These are phyloP conservation scores for Schwanniomyces vanrijiae DNA, from an alignment of 805 yeast species.

Conservation along the genomic window DNA sequence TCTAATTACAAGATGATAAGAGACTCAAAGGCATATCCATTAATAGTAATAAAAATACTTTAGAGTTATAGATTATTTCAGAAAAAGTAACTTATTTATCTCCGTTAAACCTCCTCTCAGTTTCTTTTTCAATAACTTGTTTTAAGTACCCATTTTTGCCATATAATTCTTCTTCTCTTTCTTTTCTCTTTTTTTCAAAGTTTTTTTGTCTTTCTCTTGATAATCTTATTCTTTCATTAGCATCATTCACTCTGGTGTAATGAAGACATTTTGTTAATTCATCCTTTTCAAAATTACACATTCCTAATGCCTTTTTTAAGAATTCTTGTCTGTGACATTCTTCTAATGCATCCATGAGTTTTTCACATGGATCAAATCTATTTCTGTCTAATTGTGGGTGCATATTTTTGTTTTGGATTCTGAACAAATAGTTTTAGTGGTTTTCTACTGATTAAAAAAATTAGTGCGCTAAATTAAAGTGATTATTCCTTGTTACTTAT, in stretches of 20 bases:
- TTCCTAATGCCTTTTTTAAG: slow-evolving; percentile 70
- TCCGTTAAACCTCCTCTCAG: slow-evolving; percentile 8
- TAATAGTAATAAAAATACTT: background rate
- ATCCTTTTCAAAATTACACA: slow-evolving; percentile 81
- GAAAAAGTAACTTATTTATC: background rate
- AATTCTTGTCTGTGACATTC: slow-evolving; percentile 79
- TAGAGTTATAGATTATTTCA: background rate
- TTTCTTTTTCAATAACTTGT: slow-evolving; percentile 53
- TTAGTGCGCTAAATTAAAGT: background rate
- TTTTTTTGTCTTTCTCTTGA: slow-evolving; percentile 57
- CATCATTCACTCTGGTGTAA: slow-evolving; percentile 65
- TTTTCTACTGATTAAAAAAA: background rate
- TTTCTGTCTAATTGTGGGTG: slow-evolving; percentile 47
- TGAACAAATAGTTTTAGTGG: background rate
- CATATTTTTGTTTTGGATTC: slow-evolving; percentile 20
- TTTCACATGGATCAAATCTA: slow-evolving; percentile 61
- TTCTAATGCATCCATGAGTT: slow-evolving; percentile 82
- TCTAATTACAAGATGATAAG: background rate
- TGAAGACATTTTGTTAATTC: slow-evolving; percentile 79
- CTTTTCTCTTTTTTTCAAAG: slow-evolving; percentile 57
- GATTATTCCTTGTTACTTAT: background rate
- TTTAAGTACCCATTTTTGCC: slow-evolving; percentile 74
- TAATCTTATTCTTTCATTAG: slow-evolving; percentile 52
- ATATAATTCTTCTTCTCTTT: slow-evolving; percentile 71
- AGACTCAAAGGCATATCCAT: background rate